Conservation (phyloP, 352 stramenopile genomes). For the Phytophthora ohioensis region DNA sequence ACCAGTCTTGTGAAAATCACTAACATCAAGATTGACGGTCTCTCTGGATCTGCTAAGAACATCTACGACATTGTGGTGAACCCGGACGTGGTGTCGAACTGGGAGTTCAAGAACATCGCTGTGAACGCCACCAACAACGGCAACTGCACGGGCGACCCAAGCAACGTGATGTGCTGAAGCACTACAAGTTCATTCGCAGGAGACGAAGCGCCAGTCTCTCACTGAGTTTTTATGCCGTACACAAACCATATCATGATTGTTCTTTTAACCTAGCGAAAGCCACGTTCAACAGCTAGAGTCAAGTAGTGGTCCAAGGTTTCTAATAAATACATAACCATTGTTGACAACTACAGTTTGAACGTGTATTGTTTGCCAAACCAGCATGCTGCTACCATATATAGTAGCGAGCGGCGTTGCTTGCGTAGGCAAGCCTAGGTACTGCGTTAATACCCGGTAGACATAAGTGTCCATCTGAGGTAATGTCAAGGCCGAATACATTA, state of each 20-base stretch:
- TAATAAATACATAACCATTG: neutral
- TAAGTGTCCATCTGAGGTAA: no score
- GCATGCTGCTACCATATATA: no score
- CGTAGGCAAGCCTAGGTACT: no score
- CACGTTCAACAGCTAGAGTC: neutral
- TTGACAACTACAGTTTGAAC: no score
- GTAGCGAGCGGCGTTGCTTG: no score
- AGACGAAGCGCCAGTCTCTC: neutral
- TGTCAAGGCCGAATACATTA: no score
- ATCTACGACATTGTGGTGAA: slow-evolving; percentile 42
- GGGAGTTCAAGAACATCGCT: slow-evolving; percentile 22
- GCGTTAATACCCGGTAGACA: no score
- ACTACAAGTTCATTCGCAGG: neutral
- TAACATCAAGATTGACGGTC: slow-evolving; percentile 34
- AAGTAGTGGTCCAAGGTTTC: neutral
- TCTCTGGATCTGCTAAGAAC: slow-evolving; percentile 38
- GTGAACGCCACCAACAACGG: slow-evolving; percentile 22
- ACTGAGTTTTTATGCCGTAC: slow-evolving; percentile 3
- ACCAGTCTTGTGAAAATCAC: slow-evolving; percentile 34
- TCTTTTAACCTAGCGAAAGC: neutral
- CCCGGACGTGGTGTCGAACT: slow-evolving; percentile 20
- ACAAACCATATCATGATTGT: slow-evolving; percentile 7
- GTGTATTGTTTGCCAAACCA: no score
- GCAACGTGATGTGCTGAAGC: slow-evolving; percentile 13
- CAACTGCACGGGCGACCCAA: slow-evolving; percentile 7